phyloP scores from a whole-genome alignment of 768 basidiomycete genomes.

The Mycena filopes region DNA sequence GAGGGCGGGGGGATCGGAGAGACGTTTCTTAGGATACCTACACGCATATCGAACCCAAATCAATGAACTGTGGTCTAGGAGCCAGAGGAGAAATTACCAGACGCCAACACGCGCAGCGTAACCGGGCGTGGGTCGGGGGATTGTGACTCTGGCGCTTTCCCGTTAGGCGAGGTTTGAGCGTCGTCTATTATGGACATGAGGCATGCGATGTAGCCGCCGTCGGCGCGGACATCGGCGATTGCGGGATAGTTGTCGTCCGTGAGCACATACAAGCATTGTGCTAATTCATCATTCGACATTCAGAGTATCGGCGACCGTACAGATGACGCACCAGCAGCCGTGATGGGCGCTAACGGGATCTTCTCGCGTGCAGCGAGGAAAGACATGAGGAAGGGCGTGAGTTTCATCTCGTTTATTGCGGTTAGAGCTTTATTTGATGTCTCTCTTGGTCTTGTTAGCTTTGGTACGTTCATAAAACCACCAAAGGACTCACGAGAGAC shows the following conservation, averaged over 20 bases:
- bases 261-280: conserved; percentile 92
- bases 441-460: conserved; percentile 66
- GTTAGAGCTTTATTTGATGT: conserved; percentile 92
- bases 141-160: conserved; percentile 47
- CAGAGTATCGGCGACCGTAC: no score
- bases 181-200: conserved; percentile 66
- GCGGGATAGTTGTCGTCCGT: conserved; percentile 91
- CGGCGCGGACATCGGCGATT: conserved; percentile 69
- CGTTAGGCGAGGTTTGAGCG: conserved; percentile 48
- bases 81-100: conserved; percentile 57
- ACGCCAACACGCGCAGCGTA: conserved; percentile 72
- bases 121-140: conserved; percentile 57
- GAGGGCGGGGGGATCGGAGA: conserved; percentile 80
- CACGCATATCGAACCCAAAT: neutral
- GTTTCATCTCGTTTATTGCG: conserved; percentile 83
- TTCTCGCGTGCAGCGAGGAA: conserved; percentile 80
- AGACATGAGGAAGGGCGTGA: conserved; percentile 90
- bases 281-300: conserved; percentile 53
- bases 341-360: conserved; percentile 76
- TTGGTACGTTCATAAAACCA: neutral
- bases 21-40: conserved; percentile 83
- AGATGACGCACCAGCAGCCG: conserved; percentile 86
- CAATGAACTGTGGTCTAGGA: neutral
- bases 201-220: conserved; percentile 70
- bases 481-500: conserved; percentile 80